phyloP scores from a whole-genome alignment of 257 asterid genomes.

The Apocynum venetum region DNA sequence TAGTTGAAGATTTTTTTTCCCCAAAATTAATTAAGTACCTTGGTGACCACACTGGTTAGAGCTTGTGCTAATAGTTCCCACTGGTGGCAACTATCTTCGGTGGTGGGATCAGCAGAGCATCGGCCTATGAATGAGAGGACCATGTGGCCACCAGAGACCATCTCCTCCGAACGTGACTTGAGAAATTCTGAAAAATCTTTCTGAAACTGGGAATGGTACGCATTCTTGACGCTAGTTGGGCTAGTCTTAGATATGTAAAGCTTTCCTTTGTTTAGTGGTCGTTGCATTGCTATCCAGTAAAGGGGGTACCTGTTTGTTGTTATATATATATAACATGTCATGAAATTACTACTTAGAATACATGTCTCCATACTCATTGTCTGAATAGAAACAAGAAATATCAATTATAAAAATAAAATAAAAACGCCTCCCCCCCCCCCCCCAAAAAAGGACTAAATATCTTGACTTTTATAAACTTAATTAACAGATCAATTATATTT shows the following conservation, averaged over 20 bases:
- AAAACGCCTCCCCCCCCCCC: too few relatives aligned
- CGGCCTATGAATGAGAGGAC: constrained; percentile 57
- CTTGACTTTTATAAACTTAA: too few relatives aligned
- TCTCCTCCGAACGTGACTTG: constrained; percentile 51
- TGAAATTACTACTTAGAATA: too few relatives aligned
- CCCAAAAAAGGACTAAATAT: too few relatives aligned
- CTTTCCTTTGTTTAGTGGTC: constrained; percentile 54
- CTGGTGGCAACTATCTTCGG: constrained; percentile 47
- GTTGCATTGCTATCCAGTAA: neutral
- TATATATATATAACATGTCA: too few relatives aligned
- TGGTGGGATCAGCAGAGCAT: constrained; percentile 35
- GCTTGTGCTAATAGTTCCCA: constrained; percentile 70
- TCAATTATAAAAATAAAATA: too few relatives aligned
- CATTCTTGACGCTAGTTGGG: constrained; percentile 30
- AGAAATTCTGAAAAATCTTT: constrained; percentile 45
- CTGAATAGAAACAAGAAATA: too few relatives aligned
- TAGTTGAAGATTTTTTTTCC: too few relatives aligned
- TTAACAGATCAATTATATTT: too few relatives aligned
- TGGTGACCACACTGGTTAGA: constrained; percentile 39
- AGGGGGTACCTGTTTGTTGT: neutral
- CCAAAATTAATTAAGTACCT: constrained; percentile 30
- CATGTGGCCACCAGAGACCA: constrained; percentile 58
- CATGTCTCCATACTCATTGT: too few relatives aligned
- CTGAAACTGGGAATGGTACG: constrained; percentile 48
- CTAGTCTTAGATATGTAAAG: constrained; percentile 60